Base-by-base conservation (phyloP, 305 asterid species). In the Solanum aculeatissimum region DNA sequence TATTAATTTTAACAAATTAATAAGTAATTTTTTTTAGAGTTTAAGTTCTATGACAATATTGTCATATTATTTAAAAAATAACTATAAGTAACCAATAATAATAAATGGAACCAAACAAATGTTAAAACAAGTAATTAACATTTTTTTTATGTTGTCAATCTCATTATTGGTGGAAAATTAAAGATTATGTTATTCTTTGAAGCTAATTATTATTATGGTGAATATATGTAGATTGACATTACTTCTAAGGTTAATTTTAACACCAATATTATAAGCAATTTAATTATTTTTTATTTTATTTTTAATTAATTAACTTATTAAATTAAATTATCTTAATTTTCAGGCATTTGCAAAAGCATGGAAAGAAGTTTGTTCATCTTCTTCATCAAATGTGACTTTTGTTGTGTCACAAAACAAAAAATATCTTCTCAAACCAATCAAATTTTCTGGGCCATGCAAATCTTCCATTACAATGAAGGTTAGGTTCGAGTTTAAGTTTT, bases 261-360 rank as follows among this genome's bases (percentile, higher is more conserved):
- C 23, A 75, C 4, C 62, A n/a, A n/a, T n/a, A 25, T 15, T 9
- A 47, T 74, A 2, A 4, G 2, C 81, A 14, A 74, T 74, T 47
- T 47, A 23, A 25, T 43, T 45, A 2, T 23, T 7, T 0, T 43
- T 6, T 74, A 15, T 25, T 42, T 63, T 1, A 1, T 15, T 51
- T 6, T 19, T 62, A 75, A 49, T 19, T 74, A 75, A 62, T 55
- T 19, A 19, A 66, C 9, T 27, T 35, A 45, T 49, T 47, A 47
- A 29, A 21, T 77, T 21, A 45, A 55, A 21, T 65, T 11, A 35
- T 16, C 49, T 35, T 66, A 27, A 4, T 68, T 81, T 70, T 70
- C 90, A 93, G 97, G 97, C 94, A 43, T 92, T 93, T 84, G 81
- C 85, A 55, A 83, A 82, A 6, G 95, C 94, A 29, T 93, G 97